A percentile compares a stretch with the other conserved stretches of the same genome.
Evolutionary conservation across 2,329 filamentous ascomycete species (phyloP).

Genomic region (Talaromyces marneffei): DNA sequence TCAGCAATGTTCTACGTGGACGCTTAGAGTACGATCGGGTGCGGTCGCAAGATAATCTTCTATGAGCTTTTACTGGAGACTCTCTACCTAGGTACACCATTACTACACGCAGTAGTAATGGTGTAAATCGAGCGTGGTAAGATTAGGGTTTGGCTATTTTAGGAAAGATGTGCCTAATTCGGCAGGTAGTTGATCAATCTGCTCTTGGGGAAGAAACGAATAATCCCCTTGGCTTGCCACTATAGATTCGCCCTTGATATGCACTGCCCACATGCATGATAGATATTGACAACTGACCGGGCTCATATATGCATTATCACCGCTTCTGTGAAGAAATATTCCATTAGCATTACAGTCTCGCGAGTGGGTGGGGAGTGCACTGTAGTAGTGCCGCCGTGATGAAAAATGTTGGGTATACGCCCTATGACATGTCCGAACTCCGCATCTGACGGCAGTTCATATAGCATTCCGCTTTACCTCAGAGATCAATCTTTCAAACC

Average conservation of each 20-base stretch:
- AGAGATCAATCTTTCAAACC: too few relatives aligned
- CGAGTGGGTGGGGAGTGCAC: not conserved
- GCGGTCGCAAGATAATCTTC: not conserved
- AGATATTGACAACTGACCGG: not conserved
- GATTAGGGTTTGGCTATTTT: not conserved
- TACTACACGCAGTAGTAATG: too few relatives aligned
- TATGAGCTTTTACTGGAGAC: too few relatives aligned
- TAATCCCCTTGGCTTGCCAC: not conserved
- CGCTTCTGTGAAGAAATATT: not conserved
- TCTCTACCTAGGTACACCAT: too few relatives aligned
- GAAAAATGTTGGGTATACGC: not conserved
- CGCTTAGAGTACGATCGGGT: not conserved
- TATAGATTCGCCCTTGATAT: too few relatives aligned
- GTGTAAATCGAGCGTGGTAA: not conserved
- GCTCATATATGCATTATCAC: not conserved
- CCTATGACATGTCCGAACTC: not conserved
- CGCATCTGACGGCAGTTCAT: not conserved
- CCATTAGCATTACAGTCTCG: not conserved
- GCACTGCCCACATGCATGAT: too few relatives aligned
- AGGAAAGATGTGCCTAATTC: not conserved
- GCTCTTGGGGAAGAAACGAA: not conserved
- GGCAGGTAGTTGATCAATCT: not conserved
- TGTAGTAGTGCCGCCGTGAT: too few relatives aligned
- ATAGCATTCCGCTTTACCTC: too few relatives aligned
- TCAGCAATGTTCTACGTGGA: not conserved